Evolutionary conservation across 2,329 filamentous ascomycete species (phyloP).

Genomic region (Leptographium lundbergii): DNA sequence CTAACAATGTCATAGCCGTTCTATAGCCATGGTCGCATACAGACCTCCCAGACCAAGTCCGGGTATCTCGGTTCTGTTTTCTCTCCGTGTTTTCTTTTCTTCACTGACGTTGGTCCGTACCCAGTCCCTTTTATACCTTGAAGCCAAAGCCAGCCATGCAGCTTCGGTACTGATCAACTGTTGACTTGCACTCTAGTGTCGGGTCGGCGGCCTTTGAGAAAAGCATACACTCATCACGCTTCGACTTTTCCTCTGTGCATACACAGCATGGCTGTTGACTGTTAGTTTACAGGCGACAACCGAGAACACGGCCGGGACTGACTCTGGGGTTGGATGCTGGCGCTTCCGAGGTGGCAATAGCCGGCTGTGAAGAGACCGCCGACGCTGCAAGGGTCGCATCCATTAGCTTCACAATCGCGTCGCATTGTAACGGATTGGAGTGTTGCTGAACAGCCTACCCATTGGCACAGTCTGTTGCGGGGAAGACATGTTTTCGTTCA

Average conservation of each 20-base stretch:
- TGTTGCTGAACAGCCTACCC: constrained; percentile 14
- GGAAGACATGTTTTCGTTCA: constrained; percentile 18
- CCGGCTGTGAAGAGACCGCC: constrained; percentile 7
- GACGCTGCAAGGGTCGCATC: not conserved
- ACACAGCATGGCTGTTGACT: constrained; percentile 77
- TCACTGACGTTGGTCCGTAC: no score
- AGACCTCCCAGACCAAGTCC: not conserved
- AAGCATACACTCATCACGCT: constrained; percentile 96
- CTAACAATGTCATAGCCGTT: not conserved
- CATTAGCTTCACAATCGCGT: not conserved
- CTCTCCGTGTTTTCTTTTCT: not conserved
- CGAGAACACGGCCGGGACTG: not conserved
- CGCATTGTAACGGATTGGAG: not conserved
- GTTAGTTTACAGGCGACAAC: not conserved
- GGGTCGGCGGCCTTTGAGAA: constrained; percentile 81
- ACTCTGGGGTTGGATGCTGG: constrained; percentile 31
- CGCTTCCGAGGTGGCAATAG: constrained; percentile 18
- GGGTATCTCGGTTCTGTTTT: not conserved
- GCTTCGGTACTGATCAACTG: constrained; percentile 73
- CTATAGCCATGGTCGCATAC: not conserved
- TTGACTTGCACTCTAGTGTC: constrained; percentile 66
- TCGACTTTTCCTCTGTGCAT: constrained; percentile 87
- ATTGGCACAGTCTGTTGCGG: constrained; percentile 14
- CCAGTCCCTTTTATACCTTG: constrained; percentile 36
- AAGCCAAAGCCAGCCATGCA: constrained; percentile 95